These are phyloP conservation scores for Westerdykella ornata DNA, from an alignment of 2,329 filamentous ascomycete genomes.

Conservation along the genomic window DNA sequence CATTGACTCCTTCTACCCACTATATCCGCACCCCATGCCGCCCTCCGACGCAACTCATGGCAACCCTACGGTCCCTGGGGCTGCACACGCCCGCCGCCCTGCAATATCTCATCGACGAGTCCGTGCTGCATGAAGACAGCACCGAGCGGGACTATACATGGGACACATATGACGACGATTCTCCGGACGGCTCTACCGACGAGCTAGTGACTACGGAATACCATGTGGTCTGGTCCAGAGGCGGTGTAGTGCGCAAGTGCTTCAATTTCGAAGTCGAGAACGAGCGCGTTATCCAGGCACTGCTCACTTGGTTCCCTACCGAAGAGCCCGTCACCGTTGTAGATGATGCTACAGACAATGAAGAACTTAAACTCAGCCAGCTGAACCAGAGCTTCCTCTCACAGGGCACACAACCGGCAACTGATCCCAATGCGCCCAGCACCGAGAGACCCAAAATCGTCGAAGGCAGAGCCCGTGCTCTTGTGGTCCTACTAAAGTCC, in stretches of 20 bases:
- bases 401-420: conserved; percentile 30
- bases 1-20: background rate
- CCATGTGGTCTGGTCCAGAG: conserved; percentile 83
- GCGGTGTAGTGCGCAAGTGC: conserved; percentile 73
- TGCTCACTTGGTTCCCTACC: conserved; percentile 73
- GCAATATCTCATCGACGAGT: conserved; percentile 74
- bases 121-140: conserved; percentile 63
- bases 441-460: conserved; percentile 14
- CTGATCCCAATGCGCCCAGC: conserved; percentile 18
- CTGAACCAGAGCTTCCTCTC: conserved; percentile 21
- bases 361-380: conserved; percentile 11
- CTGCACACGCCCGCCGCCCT: conserved; percentile 82
- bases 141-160: conserved; percentile 64
- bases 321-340: conserved; percentile 17
- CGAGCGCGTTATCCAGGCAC: conserved; percentile 75
- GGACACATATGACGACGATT: conserved; percentile 54
- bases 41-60: conserved; percentile 54
- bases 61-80: conserved; percentile 81
- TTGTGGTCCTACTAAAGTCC: conserved; percentile 86
- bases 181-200: conserved; percentile 55
- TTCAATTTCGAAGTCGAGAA: conserved; percentile 84
- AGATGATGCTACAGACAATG: conserved; percentile 8
- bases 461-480: conserved; percentile 46
- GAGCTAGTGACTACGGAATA: conserved; percentile 70
- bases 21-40: conserved; percentile 22